phyloP scores from a whole-genome alignment of 345 rosid species.

The Syzygium aromaticum region DNA sequence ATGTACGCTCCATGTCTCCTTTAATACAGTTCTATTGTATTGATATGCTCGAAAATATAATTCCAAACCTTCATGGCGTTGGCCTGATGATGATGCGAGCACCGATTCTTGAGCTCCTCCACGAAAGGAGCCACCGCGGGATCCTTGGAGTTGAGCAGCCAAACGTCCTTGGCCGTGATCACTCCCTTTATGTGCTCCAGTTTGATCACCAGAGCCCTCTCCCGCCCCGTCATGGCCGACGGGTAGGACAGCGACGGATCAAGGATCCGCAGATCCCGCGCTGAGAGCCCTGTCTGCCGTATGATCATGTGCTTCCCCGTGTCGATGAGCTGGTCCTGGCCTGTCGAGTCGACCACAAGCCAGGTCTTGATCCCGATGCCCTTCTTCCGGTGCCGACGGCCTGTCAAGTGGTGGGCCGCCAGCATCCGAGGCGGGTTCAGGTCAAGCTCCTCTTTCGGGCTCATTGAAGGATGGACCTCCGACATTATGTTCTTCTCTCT shows the following conservation, averaged over 20 bases:
- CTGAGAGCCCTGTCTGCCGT: background rate
- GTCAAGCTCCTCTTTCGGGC: background rate
- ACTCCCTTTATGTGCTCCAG: constrained; percentile 8
- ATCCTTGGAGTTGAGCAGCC: constrained; percentile 5
- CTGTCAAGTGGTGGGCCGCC: background rate
- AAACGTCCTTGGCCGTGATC: constrained; percentile 9
- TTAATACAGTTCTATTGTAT: background rate
- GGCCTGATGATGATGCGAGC: constrained; percentile 2
- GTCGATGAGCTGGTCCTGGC: background rate
- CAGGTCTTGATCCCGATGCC: constrained; percentile 2
- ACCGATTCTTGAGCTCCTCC: constrained; percentile 8
- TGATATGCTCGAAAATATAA: background rate
- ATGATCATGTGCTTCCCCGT: background rate
- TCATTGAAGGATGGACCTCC: background rate
- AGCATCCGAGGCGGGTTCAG: background rate
- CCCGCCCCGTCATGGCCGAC: background rate
- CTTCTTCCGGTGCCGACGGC: background rate
- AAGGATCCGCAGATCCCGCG: constrained; percentile 8
- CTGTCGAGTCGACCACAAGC: background rate
- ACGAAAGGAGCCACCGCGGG: background rate
- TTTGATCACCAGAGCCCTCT: constrained; percentile 6
- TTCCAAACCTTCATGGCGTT: background rate
- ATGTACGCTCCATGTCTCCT: background rate
- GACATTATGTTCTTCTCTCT: background rate
- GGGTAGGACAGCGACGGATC: constrained; percentile 5